Evolutionary conservation across 208 protist species (phyloP).

Genomic region (Vickermania spadyakhi): DNA sequence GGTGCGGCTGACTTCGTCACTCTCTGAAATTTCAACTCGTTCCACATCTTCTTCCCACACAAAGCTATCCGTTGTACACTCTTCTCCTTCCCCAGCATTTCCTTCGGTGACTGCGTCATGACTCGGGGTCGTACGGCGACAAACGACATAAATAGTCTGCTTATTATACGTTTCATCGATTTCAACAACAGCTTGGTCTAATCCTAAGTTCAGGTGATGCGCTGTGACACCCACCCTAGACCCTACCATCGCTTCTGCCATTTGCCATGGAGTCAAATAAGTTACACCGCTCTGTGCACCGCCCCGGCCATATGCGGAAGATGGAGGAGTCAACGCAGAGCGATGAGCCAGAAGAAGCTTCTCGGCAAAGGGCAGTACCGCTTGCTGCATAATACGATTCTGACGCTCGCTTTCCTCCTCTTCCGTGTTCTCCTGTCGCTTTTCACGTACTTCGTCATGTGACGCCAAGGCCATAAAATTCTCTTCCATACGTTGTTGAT

Average conservation of each 20-base stretch:
- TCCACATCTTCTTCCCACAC: constrained; percentile 61
- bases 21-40: constrained; percentile 54
- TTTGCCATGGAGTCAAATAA: constrained; percentile 54
- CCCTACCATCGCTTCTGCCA: constrained; percentile 61
- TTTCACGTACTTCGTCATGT: constrained; percentile 27
- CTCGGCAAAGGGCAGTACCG: constrained; percentile 60
- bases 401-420: constrained; percentile 69
- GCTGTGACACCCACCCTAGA: constrained; percentile 61
- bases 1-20: constrained; percentile 60
- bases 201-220: constrained; percentile 50
- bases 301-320: constrained; percentile 13
- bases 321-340: constrained; percentile 22
- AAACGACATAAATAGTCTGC: constrained; percentile 69
- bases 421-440: constrained; percentile 50
- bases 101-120: constrained; percentile 12
- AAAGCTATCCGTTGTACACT: constrained; percentile 22
- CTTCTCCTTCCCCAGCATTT: background rate
- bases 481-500: constrained; percentile 45
- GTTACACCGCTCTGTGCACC: constrained; percentile 10
- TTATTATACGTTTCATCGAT: constrained; percentile 77
- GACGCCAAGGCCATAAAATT: constrained; percentile 42
- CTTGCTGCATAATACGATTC: constrained; percentile 81
- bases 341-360: constrained; percentile 60
- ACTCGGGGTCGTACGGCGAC: constrained; percentile 5
- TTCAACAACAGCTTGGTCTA: constrained; percentile 64